These are phyloP conservation scores for Theobroma grandiflorum DNA, from an alignment of 441 rosid species.

Conservation along the genomic window DNA sequence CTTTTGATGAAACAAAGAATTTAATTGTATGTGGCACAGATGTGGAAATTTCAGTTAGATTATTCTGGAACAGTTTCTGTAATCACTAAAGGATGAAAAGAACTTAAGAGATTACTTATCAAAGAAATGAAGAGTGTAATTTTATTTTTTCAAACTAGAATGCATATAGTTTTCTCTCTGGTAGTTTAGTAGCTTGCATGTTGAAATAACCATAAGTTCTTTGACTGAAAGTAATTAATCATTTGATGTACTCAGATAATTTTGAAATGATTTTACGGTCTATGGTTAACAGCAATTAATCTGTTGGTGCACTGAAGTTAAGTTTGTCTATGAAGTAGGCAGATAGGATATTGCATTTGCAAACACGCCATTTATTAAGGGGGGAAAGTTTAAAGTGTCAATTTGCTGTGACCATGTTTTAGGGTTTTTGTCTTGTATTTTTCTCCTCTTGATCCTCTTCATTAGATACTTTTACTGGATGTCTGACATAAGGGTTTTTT, in stretches of 20 bases:
- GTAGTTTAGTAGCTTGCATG: slow-evolving; percentile 6
- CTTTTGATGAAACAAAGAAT: neutral
- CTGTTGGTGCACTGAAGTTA: neutral
- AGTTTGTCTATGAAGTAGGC: neutral
- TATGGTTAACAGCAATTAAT: neutral
- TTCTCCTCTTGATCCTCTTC: slow-evolving; percentile 8
- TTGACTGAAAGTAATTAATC: neutral
- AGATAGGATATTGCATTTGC: neutral
- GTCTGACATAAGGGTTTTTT: slow-evolving; percentile 4
- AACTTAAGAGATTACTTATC: neutral
- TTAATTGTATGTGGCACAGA: neutral
- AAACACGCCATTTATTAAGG: slow-evolving; percentile 1
- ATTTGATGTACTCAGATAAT: slow-evolving; percentile 1
- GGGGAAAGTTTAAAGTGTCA: neutral
- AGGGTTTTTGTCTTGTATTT: neutral
- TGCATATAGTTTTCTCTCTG: neutral
- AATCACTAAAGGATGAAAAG: slow-evolving; percentile 7
- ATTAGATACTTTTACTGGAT: neutral
- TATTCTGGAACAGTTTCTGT: neutral
- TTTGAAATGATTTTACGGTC: slow-evolving; percentile 2
- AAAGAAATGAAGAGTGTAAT: neutral
- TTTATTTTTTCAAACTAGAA: neutral
- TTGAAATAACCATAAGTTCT: neutral
- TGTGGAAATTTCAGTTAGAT: slow-evolving; percentile 5
- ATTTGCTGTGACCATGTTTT: neutral